phyloP scores from a whole-genome alignment of 1,284 basidiomycete species.

The Schizophyllum amplum region DNA sequence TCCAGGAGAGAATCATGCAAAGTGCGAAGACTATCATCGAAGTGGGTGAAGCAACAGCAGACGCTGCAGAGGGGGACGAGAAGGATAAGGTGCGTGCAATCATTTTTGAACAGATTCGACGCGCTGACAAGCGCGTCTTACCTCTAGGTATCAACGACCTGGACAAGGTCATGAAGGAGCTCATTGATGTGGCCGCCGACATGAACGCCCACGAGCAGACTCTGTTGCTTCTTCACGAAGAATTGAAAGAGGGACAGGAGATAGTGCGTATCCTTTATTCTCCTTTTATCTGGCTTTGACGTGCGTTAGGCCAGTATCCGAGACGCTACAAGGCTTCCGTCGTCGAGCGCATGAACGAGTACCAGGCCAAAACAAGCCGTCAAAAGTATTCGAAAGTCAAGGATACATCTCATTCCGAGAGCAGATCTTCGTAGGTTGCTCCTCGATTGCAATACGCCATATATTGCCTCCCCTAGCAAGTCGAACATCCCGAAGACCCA shows the following conservation, averaged over 20 bases:
- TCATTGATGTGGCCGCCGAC: constrained; percentile 57
- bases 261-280: constrained; percentile 50
- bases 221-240: constrained; percentile 48
- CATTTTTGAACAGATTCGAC: neutral
- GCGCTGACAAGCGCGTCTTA: neutral
- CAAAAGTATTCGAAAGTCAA: constrained; percentile 67
- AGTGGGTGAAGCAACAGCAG: constrained; percentile 53
- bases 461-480: constrained; percentile 44
- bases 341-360: constrained; percentile 37
- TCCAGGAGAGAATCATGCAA: constrained; percentile 38
- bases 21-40: constrained; percentile 42
- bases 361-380: constrained; percentile 52
- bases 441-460: neutral
- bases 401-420: constrained; percentile 58
- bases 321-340: constrained; percentile 26
- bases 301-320: constrained; percentile 30
- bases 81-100: constrained; percentile 38
- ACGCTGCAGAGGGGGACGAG: constrained; percentile 47
- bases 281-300: constrained; percentile 30
- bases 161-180: constrained; percentile 54
- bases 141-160: constrained; percentile 45
- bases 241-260: constrained; percentile 40
- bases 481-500: constrained; percentile 56
- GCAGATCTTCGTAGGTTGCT: constrained; percentile 52
- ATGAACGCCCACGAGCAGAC: constrained; percentile 46